Base-by-base conservation (phyloP, 768 basidiomycete genomes). In the Xerocomus brunneocitrinus region DNA sequence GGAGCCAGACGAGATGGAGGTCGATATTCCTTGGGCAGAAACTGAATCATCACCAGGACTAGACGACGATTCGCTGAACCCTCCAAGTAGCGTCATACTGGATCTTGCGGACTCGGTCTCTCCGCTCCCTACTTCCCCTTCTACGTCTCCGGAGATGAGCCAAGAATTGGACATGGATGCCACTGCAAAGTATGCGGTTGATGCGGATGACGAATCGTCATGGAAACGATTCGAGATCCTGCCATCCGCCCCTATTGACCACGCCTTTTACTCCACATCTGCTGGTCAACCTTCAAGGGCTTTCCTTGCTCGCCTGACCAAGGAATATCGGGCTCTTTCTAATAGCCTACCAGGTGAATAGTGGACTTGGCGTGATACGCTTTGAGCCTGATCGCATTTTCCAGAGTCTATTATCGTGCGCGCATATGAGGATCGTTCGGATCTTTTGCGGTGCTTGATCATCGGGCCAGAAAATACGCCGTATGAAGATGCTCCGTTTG, bases 381-480 rank as follows among this genome's bases (percentile, higher is more conserved):
- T 24, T 51, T 49, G 14, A 51, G 41, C 6, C 58, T 61, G 53
- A 63, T 24, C 24, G 30, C 10, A 28, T 24, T 44, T 30, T 28
- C 8, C 62, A 89, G 92, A 93, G 54, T 86, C 87, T 13, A 94
- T 98, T 59, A 64, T 95, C 49, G 90, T 98, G 45, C 83, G 93
- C 53, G 87, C 87, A 25, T 98, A 89, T 65, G 94, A 97, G 68
- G 88, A 95, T 67, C 82, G 94, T 27, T 76, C 83, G 41, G 94
- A 98, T 73, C 78, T 98, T 35, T 70, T 97, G 55, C 82, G 94
- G 31, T 89, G 81, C 63, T 76, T 98, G 46, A 98, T 98, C 55
- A 84, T 98, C 57, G 94, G 94, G 3, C 91, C 93, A 53, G 83
- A 88, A 61, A 94, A 93, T 58, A 97, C 95, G 8, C 94, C 94